Percentiles rank a stretch among this genome's conserved stretches.
Evolutionary conservation across 2,329 filamentous ascomycete species (phyloP).

Genomic region (Coniochaeta sp.): DNA sequence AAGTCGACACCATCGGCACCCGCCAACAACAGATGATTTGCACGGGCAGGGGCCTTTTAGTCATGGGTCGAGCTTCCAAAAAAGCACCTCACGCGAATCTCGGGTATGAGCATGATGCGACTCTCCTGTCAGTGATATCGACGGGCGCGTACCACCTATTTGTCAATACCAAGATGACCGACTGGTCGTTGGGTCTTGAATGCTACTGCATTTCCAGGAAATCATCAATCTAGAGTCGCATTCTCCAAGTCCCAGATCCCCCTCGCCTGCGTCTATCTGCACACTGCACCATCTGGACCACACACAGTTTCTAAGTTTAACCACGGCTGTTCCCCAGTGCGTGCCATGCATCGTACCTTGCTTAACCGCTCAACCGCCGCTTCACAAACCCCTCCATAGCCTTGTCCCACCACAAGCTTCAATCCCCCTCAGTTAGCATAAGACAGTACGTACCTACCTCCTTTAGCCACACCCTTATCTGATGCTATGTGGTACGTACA

Average conservation of each 20-base stretch:
- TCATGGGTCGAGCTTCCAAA: neutral
- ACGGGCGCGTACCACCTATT: neutral
- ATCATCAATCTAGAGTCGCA: neutral
- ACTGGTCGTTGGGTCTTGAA: neutral
- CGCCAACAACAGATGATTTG: neutral
- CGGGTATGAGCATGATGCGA: neutral
- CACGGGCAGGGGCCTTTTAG: neutral
- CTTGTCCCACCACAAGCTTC: neutral
- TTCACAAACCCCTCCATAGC: neutral
- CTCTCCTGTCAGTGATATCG: neutral
- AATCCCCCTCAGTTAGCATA: neutral
- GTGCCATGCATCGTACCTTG: slow-evolving; percentile 4
- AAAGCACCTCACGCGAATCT: neutral
- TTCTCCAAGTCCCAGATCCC: neutral
- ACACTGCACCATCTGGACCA: neutral
- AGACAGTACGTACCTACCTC: neutral
- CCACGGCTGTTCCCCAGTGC: neutral
- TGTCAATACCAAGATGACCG: neutral
- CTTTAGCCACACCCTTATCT: neutral
- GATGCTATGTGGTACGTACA: neutral
- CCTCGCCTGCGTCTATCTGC: neutral
- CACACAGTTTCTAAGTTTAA: slow-evolving; percentile 3
- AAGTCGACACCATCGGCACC: neutral
- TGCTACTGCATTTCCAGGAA: neutral
- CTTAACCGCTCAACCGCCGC: slow-evolving; percentile 2